A percentile compares a stretch with the other conserved stretches of the same genome.
Evolutionary conservation across 129 eudicot genomes (phyloP).

Genomic region (Flaveria linearis): DNA sequence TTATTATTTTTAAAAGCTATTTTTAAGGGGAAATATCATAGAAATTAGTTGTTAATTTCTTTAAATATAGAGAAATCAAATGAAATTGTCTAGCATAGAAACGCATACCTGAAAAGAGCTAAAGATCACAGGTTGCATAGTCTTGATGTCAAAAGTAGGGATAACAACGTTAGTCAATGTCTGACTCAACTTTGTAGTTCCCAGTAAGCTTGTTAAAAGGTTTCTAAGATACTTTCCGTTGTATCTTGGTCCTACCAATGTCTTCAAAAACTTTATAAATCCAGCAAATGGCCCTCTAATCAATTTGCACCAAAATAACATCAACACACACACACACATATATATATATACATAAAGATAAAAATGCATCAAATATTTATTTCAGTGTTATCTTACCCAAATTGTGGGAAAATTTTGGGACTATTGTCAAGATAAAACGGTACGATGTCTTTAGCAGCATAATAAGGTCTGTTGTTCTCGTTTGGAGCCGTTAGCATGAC

Average conservation of each 20-base stretch:
- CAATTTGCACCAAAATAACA: slow-evolving; percentile 10
- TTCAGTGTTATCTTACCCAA: slow-evolving; percentile 24
- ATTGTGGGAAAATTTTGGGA: slow-evolving; percentile 59
- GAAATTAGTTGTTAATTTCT: too few relatives aligned
- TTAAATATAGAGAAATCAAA: too few relatives aligned
- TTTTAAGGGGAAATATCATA: too few relatives aligned
- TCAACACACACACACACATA: not conserved
- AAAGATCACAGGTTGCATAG: slow-evolving; percentile 60
- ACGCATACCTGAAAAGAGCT: slow-evolving; percentile 46
- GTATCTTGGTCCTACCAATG: slow-evolving; percentile 44
- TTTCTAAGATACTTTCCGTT: slow-evolving; percentile 45
- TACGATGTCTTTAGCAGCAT: slow-evolving; percentile 52
- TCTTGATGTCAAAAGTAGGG: slow-evolving; percentile 52
- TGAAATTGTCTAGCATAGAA: too few relatives aligned
- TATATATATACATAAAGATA: not conserved
- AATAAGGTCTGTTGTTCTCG: slow-evolving; percentile 44
- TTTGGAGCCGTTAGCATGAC: slow-evolving; percentile 57
- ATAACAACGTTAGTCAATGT: slow-evolving; percentile 41
- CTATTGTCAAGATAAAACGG: slow-evolving; percentile 44
- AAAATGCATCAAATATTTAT: not conserved
- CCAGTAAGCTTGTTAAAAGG: slow-evolving; percentile 15
- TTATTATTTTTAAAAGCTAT: too few relatives aligned
- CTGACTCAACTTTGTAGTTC: slow-evolving; percentile 40
- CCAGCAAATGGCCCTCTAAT: slow-evolving; percentile 39
- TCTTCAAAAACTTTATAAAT: slow-evolving; percentile 23